A percentile compares a stretch with the other conserved stretches of the same genome.
Conservation (phyloP, 305 asterid genomes). For the Solanum hybrid region DNA sequence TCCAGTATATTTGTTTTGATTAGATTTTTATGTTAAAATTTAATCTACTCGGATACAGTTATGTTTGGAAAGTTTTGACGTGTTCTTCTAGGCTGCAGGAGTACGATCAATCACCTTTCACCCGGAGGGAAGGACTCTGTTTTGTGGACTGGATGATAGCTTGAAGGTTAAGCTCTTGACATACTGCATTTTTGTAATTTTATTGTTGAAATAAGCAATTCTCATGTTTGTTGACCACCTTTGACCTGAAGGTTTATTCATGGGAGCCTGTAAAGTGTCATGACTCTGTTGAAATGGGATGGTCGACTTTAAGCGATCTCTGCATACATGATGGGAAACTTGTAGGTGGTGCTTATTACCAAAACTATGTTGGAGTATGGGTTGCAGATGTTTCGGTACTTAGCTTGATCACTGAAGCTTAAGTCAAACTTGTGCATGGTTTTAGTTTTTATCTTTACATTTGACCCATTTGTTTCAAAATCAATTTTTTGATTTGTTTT, state of each 20-base stretch:
- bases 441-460: not conserved
- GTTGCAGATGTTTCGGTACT: conserved; percentile 85
- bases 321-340: conserved; percentile 87
- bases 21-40: not conserved
- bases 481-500: not conserved
- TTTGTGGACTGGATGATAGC: conserved; percentile 86
- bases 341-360: conserved; percentile 87
- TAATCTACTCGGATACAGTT: not conserved
- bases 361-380: conserved; percentile 90
- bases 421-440: conserved; percentile 8
- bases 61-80: conserved; percentile 8
- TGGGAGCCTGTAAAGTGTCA: conserved; percentile 97
- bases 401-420: conserved; percentile 10
- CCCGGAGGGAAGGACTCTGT: conserved; percentile 89
- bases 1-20: not conserved
- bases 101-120: conserved; percentile 81
- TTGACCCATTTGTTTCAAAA: not conserved
- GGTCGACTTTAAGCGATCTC: conserved; percentile 91
- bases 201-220: conserved; percentile 1
- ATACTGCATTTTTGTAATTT: conserved; percentile 6
- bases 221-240: conserved; percentile 12
- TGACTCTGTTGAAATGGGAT: conserved; percentile 92
- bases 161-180: conserved; percentile 53
- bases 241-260: conserved; percentile 67
- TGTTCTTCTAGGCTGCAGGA: conserved; percentile 58